Conservation (phyloP, 345 rosid genomes). For the Euphorbia pulcherrima region DNA sequence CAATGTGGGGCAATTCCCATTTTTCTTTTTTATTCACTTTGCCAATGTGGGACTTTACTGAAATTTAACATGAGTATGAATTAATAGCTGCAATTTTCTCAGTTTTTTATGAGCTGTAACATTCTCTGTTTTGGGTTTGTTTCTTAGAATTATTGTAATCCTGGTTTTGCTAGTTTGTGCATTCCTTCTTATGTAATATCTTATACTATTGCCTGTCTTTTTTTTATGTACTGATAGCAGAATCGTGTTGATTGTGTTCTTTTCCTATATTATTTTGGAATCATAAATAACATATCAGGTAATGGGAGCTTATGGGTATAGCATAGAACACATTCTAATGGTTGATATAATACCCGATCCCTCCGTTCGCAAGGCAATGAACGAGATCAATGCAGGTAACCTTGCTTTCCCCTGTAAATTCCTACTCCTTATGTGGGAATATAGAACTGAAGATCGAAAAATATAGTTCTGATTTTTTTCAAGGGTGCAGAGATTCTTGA, state of each 20-base stretch:
- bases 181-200: background rate
- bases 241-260: background rate
- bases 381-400: constrained; percentile 97
- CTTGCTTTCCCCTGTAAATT: no score
- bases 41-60: no score
- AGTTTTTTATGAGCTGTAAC: no score
- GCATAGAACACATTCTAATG: constrained; percentile 94
- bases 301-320: constrained; percentile 91
- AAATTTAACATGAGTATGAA: background rate
- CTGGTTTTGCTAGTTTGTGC: background rate
- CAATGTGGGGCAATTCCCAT: no score
- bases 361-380: constrained; percentile 92
- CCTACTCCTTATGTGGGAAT: background rate
- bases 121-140: no score
- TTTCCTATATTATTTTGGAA: constrained; percentile 11
- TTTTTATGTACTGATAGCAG: background rate
- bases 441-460: background rate
- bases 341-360: constrained; percentile 92
- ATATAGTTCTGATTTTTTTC: background rate
- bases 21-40: no score
- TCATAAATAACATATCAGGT: constrained; percentile 46
- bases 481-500: background rate
- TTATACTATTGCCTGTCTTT: no score
- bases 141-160: no score
- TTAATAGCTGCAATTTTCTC: no score